A percentile compares a stretch with the other conserved stretches of the same genome.
Evolutionary conservation across 2,329 filamentous ascomycete species (phyloP).

Genomic region (Cladosporium sp.): DNA sequence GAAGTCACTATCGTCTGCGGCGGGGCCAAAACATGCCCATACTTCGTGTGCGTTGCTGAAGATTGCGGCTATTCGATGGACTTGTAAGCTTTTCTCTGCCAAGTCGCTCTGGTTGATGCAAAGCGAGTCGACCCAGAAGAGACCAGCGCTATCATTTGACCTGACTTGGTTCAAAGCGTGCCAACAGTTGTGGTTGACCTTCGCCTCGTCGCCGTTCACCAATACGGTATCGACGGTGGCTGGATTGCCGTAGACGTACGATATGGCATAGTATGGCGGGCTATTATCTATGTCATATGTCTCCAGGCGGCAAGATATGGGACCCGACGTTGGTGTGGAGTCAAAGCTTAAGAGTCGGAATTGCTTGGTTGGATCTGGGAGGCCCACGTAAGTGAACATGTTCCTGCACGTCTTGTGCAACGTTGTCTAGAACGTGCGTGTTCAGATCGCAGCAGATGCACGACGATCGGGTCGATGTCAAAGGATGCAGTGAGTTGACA

Average conservation of each 20-base stretch:
- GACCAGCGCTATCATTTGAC: background rate
- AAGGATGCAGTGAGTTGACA: too few relatives aligned
- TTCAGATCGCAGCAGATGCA: too few relatives aligned
- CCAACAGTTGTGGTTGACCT: background rate
- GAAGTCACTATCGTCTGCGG: background rate
- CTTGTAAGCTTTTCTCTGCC: slow-evolving; percentile 13
- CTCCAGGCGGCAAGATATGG: background rate
- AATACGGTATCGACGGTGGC: background rate
- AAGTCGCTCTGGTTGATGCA: slow-evolving; percentile 17
- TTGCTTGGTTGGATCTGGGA: background rate
- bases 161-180: background rate
- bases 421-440: too few relatives aligned
- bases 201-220: background rate
- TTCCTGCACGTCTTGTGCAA: background rate
- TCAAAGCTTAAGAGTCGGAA: background rate
- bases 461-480: too few relatives aligned
- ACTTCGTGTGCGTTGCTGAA: background rate
- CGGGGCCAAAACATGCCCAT: slow-evolving; percentile 1
- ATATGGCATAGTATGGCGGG: background rate
- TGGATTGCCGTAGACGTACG: background rate
- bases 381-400: background rate
- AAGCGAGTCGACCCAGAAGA: slow-evolving; percentile 14
- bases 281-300: background rate
- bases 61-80: slow-evolving; percentile 14
- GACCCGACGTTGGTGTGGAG: background rate